Evolutionary conservation across 2,329 filamentous ascomycete genomes (phyloP).

Genomic region (Paecilomyces sp.): DNA sequence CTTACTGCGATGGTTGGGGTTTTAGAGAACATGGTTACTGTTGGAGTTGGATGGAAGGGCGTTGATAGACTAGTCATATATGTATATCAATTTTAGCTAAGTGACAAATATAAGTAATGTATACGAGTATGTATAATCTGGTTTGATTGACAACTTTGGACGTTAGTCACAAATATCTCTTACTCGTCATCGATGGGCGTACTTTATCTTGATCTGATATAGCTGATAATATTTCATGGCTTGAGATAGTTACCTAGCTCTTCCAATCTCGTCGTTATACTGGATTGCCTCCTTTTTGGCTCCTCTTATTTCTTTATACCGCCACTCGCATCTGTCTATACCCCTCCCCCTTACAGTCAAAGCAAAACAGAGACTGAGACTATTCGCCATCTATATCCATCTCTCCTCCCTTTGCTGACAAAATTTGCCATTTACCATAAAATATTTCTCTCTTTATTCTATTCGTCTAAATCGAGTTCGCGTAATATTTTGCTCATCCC

Average conservation of each 20-base stretch:
- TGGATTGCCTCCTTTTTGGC: neutral
- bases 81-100: neutral
- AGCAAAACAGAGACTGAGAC: neutral
- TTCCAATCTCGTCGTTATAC: too few relatives aligned
- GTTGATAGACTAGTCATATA: neutral
- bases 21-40: neutral
- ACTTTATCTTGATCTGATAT: too few relatives aligned
- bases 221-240: too few relatives aligned
- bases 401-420: neutral
- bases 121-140: neutral
- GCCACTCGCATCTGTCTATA: neutral
- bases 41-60: neutral
- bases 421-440: neutral
- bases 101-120: neutral
- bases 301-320: neutral
- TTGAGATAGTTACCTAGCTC: too few relatives aligned
- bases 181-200: too few relatives aligned
- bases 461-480: conserved; percentile 1
- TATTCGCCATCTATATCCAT: neutral
- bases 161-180: too few relatives aligned
- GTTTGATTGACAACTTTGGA: too few relatives aligned
- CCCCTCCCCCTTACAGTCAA: neutral
- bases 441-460: neutral
- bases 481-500: neutral
- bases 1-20: neutral